Percentiles rank a stretch among this genome's conserved stretches.
Conservation (phyloP, 2,329 filamentous ascomycete species). For the Colletotrichum cordylinicola region DNA sequence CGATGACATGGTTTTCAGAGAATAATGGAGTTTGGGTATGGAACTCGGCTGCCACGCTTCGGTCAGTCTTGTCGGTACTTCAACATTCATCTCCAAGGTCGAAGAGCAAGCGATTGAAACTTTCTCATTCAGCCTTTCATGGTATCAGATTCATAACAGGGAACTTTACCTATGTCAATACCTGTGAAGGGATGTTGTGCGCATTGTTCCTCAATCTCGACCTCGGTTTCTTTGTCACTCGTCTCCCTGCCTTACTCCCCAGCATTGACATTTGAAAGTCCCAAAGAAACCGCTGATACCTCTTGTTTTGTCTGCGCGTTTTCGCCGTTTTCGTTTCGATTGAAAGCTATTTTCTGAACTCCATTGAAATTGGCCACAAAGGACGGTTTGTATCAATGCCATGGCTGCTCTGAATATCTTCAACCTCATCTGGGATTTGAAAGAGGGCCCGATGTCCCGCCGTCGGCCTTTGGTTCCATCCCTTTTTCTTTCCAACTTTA, state of each 20-base stretch:
- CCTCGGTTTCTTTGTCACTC: not conserved
- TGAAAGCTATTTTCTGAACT: not conserved
- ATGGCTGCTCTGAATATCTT: not conserved
- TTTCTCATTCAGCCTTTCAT: not conserved
- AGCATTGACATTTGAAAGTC: not conserved
- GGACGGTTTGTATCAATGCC: not conserved
- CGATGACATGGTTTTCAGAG: not conserved
- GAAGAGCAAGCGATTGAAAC: not conserved
- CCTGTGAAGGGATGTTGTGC: not conserved
- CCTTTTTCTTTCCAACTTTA: not conserved
- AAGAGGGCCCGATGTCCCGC: not conserved
- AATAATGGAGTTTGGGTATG: fast-evolving
- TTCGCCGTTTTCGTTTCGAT: not conserved
- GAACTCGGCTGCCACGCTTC: not conserved
- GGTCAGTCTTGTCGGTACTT: fast-evolving
- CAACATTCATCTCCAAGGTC: not conserved
- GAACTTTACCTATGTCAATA: not conserved
- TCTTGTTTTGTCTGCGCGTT: not conserved
- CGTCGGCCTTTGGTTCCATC: not conserved
- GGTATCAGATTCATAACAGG: not conserved
- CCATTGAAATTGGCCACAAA: not conserved
- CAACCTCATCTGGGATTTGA: not conserved
- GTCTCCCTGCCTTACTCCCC: not conserved
- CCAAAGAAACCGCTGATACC: not conserved
- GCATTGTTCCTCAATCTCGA: not conserved